These are phyloP conservation scores for Penicillium waksmanii DNA, from an alignment of 495 filamentous ascomycete genomes.

Conservation along the genomic window DNA sequence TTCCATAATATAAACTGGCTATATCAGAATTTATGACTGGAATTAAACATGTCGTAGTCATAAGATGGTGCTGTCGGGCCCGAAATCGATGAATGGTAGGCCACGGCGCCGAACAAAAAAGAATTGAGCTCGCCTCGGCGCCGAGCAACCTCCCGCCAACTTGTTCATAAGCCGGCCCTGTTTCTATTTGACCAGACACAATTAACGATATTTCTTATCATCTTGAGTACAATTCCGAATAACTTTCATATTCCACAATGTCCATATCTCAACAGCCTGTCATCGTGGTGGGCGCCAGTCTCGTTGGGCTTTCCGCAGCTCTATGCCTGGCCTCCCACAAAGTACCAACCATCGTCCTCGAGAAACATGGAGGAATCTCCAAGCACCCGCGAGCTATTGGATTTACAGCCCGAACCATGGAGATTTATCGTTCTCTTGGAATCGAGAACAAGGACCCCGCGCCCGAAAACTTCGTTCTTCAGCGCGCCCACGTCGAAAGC, in stretches of 20 bases:
- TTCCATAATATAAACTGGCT: no score
- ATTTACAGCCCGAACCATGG: conserved; percentile 40
- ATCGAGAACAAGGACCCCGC: conserved; percentile 33
- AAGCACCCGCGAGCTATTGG: conserved; percentile 39
- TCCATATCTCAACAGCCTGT: conserved; percentile 16
- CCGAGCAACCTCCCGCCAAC: not conserved
- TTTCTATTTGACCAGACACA: no score
- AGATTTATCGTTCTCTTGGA: conserved; percentile 34
- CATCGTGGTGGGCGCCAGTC: conserved; percentile 36
- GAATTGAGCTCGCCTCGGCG: not conserved
- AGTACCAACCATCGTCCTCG: conserved; percentile 36
- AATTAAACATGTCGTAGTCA: not conserved
- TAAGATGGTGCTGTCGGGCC: not conserved
- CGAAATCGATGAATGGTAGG: not conserved
- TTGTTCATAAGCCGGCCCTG: not conserved
- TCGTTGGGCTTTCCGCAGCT: conserved; percentile 38
- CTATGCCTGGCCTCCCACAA: conserved; percentile 28
- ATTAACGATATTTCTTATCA: not conserved
- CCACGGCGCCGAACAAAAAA: conserved; percentile 1
- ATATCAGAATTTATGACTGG: no score
- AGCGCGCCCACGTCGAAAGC: conserved; percentile 33
- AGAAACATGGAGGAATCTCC: conserved; percentile 32
- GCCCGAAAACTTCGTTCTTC: conserved; percentile 26
- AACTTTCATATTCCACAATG: not conserved
- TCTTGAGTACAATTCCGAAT: not conserved